These are phyloP conservation scores for Paramecium octaurelia DNA, from an alignment of 73 alveolate genomes.

Conservation along the genomic window DNA sequence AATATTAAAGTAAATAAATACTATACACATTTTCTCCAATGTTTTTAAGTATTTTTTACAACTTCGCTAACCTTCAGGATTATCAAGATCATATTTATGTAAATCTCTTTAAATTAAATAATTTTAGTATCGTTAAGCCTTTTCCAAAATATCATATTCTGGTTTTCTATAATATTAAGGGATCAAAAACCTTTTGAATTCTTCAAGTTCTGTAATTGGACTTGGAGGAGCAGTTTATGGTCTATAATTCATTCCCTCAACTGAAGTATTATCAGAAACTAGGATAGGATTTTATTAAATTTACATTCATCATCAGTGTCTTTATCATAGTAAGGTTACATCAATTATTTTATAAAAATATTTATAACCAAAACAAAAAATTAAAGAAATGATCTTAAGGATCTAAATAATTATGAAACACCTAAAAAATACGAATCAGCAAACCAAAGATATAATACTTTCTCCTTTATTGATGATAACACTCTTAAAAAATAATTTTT, in stretches of 20 bases:
- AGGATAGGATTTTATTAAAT: not conserved
- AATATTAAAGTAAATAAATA: not conserved
- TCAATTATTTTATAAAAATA: not conserved
- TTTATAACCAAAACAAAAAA: not conserved
- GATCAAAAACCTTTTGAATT: conserved; percentile 62
- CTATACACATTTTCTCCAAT: conserved; percentile 81
- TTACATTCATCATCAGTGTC: conserved; percentile 40
- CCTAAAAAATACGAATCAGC: not conserved
- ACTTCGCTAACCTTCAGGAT: conserved; percentile 88
- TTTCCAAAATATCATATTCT: conserved; percentile 79
- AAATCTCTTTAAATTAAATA: conserved; percentile 73
- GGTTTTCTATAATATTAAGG: conserved; percentile 26
- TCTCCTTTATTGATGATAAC: not conserved
- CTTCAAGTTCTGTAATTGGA: conserved; percentile 88
- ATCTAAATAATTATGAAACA: not conserved
- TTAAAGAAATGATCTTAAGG: not conserved
- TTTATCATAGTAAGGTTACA: conserved; percentile 7
- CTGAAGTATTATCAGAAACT: conserved; percentile 46
- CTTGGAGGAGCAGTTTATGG: conserved; percentile 93
- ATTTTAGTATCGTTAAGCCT: conserved; percentile 72
- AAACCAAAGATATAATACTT: not conserved
- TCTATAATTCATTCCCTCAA: not conserved
- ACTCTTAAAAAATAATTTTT: not conserved
- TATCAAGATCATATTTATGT: conserved; percentile 86
- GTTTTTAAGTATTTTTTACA: conserved; percentile 83